phyloP scores from a whole-genome alignment of 371 early-diverging fungal species.

The Umbelopsis sp. region DNA sequence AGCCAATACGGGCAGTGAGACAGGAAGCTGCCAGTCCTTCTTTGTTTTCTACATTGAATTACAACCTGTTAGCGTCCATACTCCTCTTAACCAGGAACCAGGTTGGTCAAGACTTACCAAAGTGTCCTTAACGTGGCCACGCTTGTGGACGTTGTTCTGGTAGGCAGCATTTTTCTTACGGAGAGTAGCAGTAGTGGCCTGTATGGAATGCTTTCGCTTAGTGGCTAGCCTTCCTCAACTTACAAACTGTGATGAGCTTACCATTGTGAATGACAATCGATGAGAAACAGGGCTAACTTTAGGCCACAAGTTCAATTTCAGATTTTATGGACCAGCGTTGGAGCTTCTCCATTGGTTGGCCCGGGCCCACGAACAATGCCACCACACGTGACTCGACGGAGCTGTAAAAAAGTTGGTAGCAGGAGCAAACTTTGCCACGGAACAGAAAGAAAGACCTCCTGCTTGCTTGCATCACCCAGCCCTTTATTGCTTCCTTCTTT shows the following conservation, averaged over 20 bases:
- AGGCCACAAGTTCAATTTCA: neutral
- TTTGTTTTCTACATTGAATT: conserved; percentile 26
- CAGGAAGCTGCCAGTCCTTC: conserved; percentile 23
- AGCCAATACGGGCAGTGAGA: conserved; percentile 11
- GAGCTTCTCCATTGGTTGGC: conserved; percentile 1
- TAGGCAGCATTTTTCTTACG: conserved; percentile 45
- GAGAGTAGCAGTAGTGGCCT: conserved; percentile 41
- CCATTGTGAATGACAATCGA: conserved; percentile 20
- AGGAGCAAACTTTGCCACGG: too few species aligned
- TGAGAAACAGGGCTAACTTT: conserved; percentile 2
- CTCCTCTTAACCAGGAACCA: neutral
- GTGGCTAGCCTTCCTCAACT: neutral
- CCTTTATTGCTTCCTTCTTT: neutral
- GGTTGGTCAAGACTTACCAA: conserved; percentile 24
- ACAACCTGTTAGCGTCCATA: neutral
- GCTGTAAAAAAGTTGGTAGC: neutral
- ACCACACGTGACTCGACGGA: neutral
- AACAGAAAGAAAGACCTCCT: too few species aligned
- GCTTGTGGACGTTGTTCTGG: conserved; percentile 40
- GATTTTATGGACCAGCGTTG: neutral
- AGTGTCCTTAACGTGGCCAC: conserved; percentile 42
- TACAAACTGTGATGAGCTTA: conserved; percentile 9
- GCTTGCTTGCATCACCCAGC: too few species aligned
- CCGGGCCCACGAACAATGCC: neutral
- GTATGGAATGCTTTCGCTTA: neutral